A percentile compares a stretch with the other conserved stretches of the same genome.
phyloP scores from a whole-genome alignment of 2,329 filamentous ascomycete species.

The Xylaria sp. region DNA sequence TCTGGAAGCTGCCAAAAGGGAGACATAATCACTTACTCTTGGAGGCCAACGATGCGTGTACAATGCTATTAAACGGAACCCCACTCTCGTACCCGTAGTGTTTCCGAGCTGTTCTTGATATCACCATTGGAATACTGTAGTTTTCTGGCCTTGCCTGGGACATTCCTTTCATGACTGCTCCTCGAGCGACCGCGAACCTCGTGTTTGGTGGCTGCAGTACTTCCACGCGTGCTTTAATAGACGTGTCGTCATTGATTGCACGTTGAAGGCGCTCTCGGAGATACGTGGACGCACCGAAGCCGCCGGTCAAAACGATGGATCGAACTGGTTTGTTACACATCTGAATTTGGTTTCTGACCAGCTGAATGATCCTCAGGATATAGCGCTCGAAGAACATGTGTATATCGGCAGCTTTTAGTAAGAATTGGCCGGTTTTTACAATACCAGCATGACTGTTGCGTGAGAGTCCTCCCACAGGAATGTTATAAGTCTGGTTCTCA shows the following conservation, averaged over 20 bases:
- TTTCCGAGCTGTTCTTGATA: slow-evolving; percentile 55
- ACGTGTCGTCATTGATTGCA: slow-evolving; percentile 37
- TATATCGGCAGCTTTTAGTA: slow-evolving; percentile 53
- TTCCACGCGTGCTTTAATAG: slow-evolving; percentile 50
- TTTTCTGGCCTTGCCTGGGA: slow-evolving; percentile 50
- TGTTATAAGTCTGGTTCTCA: slow-evolving; percentile 50
- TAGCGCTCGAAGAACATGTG: slow-evolving; percentile 58
- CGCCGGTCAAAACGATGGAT: slow-evolving; percentile 60
- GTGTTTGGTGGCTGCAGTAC: slow-evolving; percentile 61
- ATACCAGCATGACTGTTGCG: slow-evolving; percentile 52
- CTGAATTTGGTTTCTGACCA: slow-evolving; percentile 57
- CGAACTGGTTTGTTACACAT: slow-evolving; percentile 56
- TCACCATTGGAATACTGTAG: slow-evolving; percentile 52
- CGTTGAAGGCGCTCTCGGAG: slow-evolving; percentile 53
- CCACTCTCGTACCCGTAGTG: slow-evolving; percentile 54
- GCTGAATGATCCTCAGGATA: slow-evolving; percentile 55
- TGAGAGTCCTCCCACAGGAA: slow-evolving; percentile 52
- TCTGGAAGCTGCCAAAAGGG: background rate
- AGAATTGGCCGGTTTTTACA: background rate
- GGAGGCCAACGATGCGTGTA: slow-evolving; percentile 26
- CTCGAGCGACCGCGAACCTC: slow-evolving; percentile 62
- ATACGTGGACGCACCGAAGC: slow-evolving; percentile 59
- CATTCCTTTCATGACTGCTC: slow-evolving; percentile 61
- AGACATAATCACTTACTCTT: background rate
- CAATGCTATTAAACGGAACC: slow-evolving; percentile 12